A percentile compares a stretch with the other conserved stretches of the same genome.
These are phyloP conservation scores for Candida albicans DNA, from an alignment of 1,139 yeast species.

Conservation along the genomic window DNA sequence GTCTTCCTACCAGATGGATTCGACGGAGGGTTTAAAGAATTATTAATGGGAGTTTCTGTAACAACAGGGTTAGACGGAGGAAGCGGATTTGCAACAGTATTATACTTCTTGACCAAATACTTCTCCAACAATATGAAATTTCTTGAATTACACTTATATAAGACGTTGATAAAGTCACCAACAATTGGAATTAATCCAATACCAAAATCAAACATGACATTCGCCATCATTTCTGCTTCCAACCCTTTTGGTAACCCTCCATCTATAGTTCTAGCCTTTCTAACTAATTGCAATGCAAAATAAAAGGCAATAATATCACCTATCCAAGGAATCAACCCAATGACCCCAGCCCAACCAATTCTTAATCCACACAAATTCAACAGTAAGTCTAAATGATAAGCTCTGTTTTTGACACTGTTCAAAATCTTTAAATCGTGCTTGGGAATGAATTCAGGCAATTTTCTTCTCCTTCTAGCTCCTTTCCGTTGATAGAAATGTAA, in stretches of 20 bases:
- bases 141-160: constrained; percentile 74
- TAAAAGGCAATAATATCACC: constrained; percentile 55
- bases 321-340: constrained; percentile 67
- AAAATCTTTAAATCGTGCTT: constrained; percentile 52
- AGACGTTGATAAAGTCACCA: constrained; percentile 66
- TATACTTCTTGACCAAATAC: constrained; percentile 48
- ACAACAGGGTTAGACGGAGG: neutral
- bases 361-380: constrained; percentile 64
- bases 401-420: constrained; percentile 55
- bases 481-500: constrained; percentile 45
- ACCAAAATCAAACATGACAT: constrained; percentile 63
- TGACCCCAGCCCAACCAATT: constrained; percentile 71
- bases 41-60: neutral
- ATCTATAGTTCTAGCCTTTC: constrained; percentile 53
- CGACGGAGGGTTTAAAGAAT: too few species aligned
- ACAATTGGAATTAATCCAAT: constrained; percentile 72
- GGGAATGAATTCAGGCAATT: constrained; percentile 57
- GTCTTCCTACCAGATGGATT: neutral
- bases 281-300: constrained; percentile 51
- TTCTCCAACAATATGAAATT: constrained; percentile 66
- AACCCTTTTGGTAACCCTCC: constrained; percentile 62
- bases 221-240: constrained; percentile 55
- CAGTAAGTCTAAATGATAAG: constrained; percentile 64
- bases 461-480: constrained; percentile 48
- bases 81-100: neutral